These are phyloP conservation scores for Nepenthes gracilis DNA, from an alignment of 148 eudicot genomes.

Conservation along the genomic window DNA sequence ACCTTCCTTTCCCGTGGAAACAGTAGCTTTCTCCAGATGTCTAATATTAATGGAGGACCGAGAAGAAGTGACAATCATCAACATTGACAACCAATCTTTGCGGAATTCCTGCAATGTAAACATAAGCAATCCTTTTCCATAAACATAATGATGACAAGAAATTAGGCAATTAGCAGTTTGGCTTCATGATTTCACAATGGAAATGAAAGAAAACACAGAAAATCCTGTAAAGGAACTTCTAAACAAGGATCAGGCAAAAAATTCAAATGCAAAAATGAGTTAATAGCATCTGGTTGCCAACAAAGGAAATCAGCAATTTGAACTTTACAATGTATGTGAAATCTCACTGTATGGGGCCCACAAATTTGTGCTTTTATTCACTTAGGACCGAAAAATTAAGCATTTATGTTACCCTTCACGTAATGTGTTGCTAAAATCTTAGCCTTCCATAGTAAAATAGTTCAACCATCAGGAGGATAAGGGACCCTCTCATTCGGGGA, in stretches of 20 bases:
- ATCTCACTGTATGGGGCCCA: neutral
- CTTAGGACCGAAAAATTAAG: no score
- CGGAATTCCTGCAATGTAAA: constrained; percentile 68
- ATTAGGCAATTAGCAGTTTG: neutral
- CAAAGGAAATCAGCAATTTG: neutral
- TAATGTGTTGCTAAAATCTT: no score
- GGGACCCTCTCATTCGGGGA: no score
- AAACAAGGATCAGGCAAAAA: neutral
- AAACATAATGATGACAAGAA: neutral
- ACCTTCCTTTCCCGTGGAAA: constrained; percentile 98
- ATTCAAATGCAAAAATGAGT: neutral
- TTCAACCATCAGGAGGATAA: no score
- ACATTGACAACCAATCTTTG: constrained; percentile 85
- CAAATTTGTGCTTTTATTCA: no score
- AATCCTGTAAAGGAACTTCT: neutral
- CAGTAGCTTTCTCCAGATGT: constrained; percentile 99
- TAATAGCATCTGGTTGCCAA: neutral
- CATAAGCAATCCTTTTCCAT: neutral
- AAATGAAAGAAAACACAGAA: neutral
- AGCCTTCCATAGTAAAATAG: no score
- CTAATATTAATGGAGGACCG: constrained; percentile 94
- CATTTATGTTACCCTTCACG: no score
- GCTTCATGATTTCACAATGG: neutral
- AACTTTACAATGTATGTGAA: neutral
- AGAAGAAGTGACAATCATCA: constrained; percentile 95